Conservation (phyloP, 2,329 filamentous ascomycete species). For the Pleurostoma richardsiae region DNA sequence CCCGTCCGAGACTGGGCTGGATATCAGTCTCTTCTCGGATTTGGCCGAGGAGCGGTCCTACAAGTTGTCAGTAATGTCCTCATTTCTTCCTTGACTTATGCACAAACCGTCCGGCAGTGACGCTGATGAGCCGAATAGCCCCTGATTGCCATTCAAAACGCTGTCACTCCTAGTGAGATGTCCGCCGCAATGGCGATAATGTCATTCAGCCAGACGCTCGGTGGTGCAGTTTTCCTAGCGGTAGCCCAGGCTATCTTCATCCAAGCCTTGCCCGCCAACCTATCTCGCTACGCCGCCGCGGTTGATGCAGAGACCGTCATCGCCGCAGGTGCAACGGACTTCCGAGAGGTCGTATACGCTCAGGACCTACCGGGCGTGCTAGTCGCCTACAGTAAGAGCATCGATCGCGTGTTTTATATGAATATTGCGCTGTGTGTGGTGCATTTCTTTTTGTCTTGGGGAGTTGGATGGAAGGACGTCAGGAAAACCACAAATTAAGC, state of each 20-base stretch:
- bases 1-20: constrained; percentile 7
- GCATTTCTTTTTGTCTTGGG: not conserved
- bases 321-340: not conserved
- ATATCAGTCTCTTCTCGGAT: constrained; percentile 10
- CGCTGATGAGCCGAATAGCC: constrained; percentile 9
- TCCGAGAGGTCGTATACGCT: not conserved
- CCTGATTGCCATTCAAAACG: constrained; percentile 16
- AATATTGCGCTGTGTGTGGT: not conserved
- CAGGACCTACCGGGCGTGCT: constrained; percentile 7
- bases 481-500: too few relatives aligned
- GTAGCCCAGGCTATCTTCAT: not conserved
- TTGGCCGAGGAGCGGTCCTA: constrained; percentile 8
- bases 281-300: not conserved
- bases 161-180: constrained; percentile 13
- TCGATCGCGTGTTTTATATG: constrained; percentile 3
- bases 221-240: constrained; percentile 15
- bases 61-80: constrained; percentile 1
- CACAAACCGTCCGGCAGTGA: not conserved
- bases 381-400: constrained; percentile 1
- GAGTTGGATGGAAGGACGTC: constrained; percentile 1
- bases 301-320: constrained; percentile 1
- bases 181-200: constrained; percentile 17
- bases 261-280: not conserved
- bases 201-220: constrained; percentile 16
- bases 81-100: not conserved